These are phyloP conservation scores for Trichoderma citrinoviride DNA, from an alignment of 2,329 filamentous ascomycete genomes.

Conservation along the genomic window DNA sequence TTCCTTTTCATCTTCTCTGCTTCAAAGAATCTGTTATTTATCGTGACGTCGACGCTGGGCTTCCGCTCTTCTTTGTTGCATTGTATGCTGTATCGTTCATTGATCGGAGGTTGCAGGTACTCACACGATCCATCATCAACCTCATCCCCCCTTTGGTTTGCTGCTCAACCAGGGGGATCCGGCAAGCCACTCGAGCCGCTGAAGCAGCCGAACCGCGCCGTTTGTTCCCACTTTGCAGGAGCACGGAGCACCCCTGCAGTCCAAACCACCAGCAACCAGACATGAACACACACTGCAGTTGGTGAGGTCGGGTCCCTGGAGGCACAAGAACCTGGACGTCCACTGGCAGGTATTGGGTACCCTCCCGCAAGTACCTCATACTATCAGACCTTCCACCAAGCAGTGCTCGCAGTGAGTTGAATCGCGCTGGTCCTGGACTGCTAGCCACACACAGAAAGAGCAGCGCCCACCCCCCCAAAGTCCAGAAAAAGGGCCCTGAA, in stretches of 20 bases:
- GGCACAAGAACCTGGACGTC: no score
- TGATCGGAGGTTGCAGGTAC: no score
- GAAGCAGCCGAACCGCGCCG: constrained; percentile 8
- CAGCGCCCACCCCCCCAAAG: background rate
- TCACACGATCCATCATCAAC: no score
- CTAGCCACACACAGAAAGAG: background rate
- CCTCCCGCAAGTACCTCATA: no score
- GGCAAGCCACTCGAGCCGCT: constrained; percentile 9
- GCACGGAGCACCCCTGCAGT: no score
- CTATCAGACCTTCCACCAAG: no score
- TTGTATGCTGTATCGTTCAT: no score
- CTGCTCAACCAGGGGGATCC: constrained; percentile 1
- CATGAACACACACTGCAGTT: no score
- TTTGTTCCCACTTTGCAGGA: background rate
- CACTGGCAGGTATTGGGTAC: no score
- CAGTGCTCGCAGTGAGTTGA: no score
- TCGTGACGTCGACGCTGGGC: background rate
- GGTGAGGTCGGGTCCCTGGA: no score
- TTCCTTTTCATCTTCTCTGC: background rate
- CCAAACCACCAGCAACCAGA: no score
- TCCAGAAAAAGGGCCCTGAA: constrained; percentile 4
- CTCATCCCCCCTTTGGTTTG: background rate
- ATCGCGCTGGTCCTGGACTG: background rate
- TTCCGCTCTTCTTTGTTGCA: background rate
- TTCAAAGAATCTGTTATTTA: background rate